Conservation (phyloP, 306 rosid genomes). For the Medicago truncatula region DNA sequence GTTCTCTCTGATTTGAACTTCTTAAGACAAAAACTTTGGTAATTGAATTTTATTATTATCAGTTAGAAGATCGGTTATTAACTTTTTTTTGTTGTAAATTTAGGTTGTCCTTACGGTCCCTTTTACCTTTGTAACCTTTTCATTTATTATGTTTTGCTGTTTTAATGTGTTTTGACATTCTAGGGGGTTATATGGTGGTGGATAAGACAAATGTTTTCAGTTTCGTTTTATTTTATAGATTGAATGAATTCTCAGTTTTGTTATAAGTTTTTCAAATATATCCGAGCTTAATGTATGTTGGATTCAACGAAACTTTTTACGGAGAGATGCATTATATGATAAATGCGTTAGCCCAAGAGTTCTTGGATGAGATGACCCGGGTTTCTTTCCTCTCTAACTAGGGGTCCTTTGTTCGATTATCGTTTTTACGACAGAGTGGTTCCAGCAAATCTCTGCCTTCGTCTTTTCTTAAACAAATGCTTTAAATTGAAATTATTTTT, state of each 20-base stretch:
- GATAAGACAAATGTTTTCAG: conserved; percentile 48
- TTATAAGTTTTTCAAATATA: not conserved
- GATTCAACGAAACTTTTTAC: too few species aligned
- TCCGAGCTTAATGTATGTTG: too few species aligned
- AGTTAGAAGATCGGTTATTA: conserved; percentile 40
- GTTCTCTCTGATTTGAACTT: conserved; percentile 49
- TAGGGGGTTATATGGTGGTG: conserved; percentile 52
- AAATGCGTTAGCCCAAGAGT: too few species aligned
- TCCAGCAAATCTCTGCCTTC: too few species aligned
- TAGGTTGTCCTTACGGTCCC: conserved; percentile 49
- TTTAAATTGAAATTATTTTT: too few species aligned
- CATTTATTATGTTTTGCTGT: conserved; percentile 31
- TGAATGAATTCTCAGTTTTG: conserved; percentile 40
- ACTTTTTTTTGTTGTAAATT: conserved; percentile 56
- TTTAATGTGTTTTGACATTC: conserved; percentile 39
- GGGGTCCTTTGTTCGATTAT: too few species aligned
- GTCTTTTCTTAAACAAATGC: too few species aligned
- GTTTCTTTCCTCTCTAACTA: too few species aligned
- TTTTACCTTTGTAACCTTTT: conserved; percentile 29
- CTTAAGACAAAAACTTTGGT: conserved; percentile 48
- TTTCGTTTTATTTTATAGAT: conserved; percentile 47
- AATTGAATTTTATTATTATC: conserved; percentile 53
- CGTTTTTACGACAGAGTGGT: too few species aligned
- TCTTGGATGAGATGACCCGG: too few species aligned
- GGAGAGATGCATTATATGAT: too few species aligned